phyloP scores from a whole-genome alignment of 192 early-diverging fungal genomes.

The Coemansia sp. region DNA sequence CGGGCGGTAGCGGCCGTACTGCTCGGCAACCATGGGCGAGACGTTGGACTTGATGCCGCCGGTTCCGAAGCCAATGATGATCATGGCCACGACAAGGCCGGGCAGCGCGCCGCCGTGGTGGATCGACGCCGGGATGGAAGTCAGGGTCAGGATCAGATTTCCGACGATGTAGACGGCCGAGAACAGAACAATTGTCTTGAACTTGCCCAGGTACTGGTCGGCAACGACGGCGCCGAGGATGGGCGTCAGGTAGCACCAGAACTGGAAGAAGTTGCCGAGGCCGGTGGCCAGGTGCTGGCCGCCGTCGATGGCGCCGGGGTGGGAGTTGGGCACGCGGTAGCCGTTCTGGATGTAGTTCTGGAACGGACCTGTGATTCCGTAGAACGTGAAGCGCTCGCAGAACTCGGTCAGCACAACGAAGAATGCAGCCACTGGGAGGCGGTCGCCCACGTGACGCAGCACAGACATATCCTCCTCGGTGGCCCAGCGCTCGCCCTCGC shows the following conservation, averaged over 20 bases:
- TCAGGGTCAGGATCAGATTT: constrained; percentile 59
- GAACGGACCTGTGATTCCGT: constrained; percentile 59
- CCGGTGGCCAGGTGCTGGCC: constrained; percentile 59
- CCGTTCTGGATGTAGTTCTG: constrained; percentile 63
- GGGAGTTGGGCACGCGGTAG: constrained; percentile 41
- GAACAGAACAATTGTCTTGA: constrained; percentile 69
- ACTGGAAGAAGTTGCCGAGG: constrained; percentile 62
- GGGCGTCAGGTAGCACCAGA: constrained; percentile 63
- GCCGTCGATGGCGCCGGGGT: constrained; percentile 54
- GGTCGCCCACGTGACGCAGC: constrained; percentile 59
- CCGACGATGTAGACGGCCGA: constrained; percentile 64
- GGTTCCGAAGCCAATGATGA: constrained; percentile 72
- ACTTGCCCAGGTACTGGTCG: constrained; percentile 75
- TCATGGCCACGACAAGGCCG: constrained; percentile 65
- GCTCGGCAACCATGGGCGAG: constrained; percentile 76
- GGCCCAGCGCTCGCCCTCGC: constrained; percentile 52
- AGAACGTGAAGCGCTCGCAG: constrained; percentile 63
- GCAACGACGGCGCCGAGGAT: constrained; percentile 64
- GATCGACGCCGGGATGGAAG: constrained; percentile 62
- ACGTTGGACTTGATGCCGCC: constrained; percentile 82
- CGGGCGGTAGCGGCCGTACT: constrained; percentile 57
- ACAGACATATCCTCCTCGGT: constrained; percentile 58
- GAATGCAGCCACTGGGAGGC: constrained; percentile 55
- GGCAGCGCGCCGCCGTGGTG: constrained; percentile 58
- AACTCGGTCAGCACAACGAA: constrained; percentile 63